Evolutionary conservation across 1,284 basidiomycete genomes (phyloP).

Genomic region (Cryptococcus neoformans): DNA sequence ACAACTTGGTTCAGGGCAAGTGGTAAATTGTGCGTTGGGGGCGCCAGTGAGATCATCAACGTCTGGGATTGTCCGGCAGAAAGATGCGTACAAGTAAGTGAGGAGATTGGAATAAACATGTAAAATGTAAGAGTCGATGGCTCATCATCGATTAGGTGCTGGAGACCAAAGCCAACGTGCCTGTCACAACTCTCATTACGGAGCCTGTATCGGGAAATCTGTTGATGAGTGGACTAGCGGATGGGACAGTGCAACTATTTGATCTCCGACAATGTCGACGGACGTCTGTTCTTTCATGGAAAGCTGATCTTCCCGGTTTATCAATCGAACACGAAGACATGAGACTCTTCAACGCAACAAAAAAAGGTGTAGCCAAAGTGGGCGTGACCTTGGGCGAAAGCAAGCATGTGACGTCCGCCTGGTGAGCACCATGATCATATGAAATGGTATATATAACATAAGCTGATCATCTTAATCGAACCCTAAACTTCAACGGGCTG

Average conservation of each 20-base stretch:
- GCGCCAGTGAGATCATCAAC: slow-evolving; percentile 22
- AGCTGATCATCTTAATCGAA: slow-evolving; percentile 1
- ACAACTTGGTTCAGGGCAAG: slow-evolving; percentile 33
- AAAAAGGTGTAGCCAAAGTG: slow-evolving; percentile 18
- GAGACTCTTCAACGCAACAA: not conserved
- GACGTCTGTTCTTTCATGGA: slow-evolving; percentile 20
- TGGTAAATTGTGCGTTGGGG: slow-evolving; percentile 29
- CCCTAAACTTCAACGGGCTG: slow-evolving; percentile 25
- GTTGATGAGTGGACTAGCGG: slow-evolving; percentile 20
- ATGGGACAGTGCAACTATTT: slow-evolving; percentile 31
- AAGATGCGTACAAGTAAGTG: slow-evolving; percentile 22
- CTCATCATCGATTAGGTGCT: slow-evolving; percentile 10
- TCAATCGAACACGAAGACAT: not conserved
- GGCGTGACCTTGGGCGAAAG: slow-evolving; percentile 32
- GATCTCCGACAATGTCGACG: slow-evolving; percentile 22
- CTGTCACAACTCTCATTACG: slow-evolving; percentile 25
- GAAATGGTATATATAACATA: not conserved
- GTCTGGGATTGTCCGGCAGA: slow-evolving; percentile 41
- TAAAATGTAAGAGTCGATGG: not conserved
- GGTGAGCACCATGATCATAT: slow-evolving; percentile 16
- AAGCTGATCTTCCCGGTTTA: slow-evolving; percentile 7
- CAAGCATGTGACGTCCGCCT: slow-evolving; percentile 27
- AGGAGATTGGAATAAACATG: not conserved
- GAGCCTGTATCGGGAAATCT: slow-evolving; percentile 35
- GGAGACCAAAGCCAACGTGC: slow-evolving; percentile 12